Base-by-base conservation (phyloP, 2,329 filamentous ascomycete species). In the Chalaropsis ovoidea region DNA sequence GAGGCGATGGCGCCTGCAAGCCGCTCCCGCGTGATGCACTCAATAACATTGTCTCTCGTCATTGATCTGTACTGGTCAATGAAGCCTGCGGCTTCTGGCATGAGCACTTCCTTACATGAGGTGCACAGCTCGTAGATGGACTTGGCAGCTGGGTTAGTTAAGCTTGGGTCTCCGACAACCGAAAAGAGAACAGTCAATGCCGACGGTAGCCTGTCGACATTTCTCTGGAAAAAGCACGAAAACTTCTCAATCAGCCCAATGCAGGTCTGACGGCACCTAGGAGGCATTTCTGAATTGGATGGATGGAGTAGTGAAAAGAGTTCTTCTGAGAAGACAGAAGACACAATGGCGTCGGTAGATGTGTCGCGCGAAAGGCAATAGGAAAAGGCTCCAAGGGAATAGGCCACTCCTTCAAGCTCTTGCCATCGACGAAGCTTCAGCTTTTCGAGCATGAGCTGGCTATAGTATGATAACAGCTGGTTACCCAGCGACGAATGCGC, bases 101-200 rank as follows among this genome's bases (percentile, higher is more conserved):
- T 83, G n/a, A 95, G 77, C 63, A 85, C 81, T 31, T 78, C 78
- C 45, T 89, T 82, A 69, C 89, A 94, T 39, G 88, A 88, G 0
- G 85, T 89, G 72, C 89, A 93, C 1, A 94, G 80, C 5, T 82
- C 83, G 41, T 82, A 79, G 43, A 95, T 92, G 0, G 89, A 88
- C 71, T 85, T 87, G 1, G 89, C 88, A 2, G 89, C 87, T 61
- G 83, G 80, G n/a, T 80, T 78, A 8, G 86, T 84, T 56, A 92
- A 78, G 3, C 80, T 76, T 1, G 81, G 76, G 41, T 87, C 84
- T 19, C 81, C 80, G 3, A 93, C 78, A 6, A 87, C 85, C 41
- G 80, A 81, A 72, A 95, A 92, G 0, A 94, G 79, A 56, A 93
- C 84, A 61, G 86, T 88, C 27, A 95, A 77, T 1, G 87, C 87